These are phyloP conservation scores for Mycena polygramma DNA, from an alignment of 768 basidiomycete species.

Conservation along the genomic window DNA sequence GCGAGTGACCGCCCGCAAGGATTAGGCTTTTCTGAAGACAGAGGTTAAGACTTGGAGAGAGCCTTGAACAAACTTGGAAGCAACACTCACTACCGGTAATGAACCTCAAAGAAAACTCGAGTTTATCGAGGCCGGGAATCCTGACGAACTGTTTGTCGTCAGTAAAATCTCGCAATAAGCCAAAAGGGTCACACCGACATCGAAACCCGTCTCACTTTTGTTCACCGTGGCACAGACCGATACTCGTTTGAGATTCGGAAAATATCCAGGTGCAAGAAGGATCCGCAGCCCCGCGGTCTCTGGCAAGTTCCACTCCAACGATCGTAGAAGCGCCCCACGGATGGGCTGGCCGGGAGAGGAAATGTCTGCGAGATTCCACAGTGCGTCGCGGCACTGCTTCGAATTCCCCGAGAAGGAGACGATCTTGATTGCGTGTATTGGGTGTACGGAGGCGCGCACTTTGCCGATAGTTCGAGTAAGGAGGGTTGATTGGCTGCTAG, in stretches of 20 bases:
- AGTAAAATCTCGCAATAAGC: not conserved
- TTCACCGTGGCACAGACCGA: not conserved
- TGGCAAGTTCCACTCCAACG: not conserved
- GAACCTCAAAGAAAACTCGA: not conserved
- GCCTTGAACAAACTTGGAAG: too few relatives aligned
- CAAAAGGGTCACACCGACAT: too few relatives aligned
- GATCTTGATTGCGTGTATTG: not conserved
- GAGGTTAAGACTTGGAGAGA: not conserved
- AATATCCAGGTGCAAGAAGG: not conserved
- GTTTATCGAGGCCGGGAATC: constrained; percentile 1
- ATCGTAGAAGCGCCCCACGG: not conserved
- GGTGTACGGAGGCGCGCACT: not conserved
- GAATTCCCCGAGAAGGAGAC: not conserved
- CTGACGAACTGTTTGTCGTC: not conserved
- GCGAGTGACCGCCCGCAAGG: not conserved
- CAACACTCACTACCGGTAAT: not conserved
- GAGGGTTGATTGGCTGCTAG: not conserved
- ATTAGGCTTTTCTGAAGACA: not conserved
- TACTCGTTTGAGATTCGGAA: not conserved
- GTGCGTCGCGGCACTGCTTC: not conserved
- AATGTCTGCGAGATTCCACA: not conserved
- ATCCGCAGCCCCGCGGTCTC: not conserved
- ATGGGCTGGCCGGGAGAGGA: not conserved
- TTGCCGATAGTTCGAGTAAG: not conserved
- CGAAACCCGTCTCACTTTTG: not conserved